These are phyloP conservation scores for Trypanosoma melophagium DNA, from an alignment of 208 protist species.

Conservation along the genomic window DNA sequence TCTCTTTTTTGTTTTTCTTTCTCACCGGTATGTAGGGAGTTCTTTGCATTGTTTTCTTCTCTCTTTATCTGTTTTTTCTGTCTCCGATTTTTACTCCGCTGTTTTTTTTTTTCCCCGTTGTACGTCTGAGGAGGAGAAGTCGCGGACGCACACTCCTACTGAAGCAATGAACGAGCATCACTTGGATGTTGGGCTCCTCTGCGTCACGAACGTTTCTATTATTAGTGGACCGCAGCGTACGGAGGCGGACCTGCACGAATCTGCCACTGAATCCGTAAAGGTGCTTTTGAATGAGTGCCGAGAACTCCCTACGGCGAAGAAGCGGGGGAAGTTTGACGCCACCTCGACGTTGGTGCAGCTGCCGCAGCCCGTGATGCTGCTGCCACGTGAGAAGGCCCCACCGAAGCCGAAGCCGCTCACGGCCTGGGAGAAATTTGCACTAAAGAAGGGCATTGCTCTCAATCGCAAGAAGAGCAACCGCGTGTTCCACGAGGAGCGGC, in stretches of 20 bases:
- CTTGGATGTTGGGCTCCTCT: slow-evolving; percentile 77
- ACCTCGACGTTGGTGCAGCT: slow-evolving; percentile 67
- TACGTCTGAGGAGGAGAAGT: neutral
- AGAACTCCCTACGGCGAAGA: slow-evolving; percentile 62
- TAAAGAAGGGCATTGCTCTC: slow-evolving; percentile 92
- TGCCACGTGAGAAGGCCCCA: slow-evolving; percentile 92
- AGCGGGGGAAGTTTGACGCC: slow-evolving; percentile 83
- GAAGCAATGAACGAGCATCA: slow-evolving; percentile 68
- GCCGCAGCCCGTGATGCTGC: slow-evolving; percentile 78
- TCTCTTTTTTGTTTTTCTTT: too few relatives aligned
- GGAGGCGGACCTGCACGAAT: slow-evolving; percentile 76
- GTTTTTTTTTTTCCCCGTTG: slow-evolving; percentile 2
- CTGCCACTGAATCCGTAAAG: slow-evolving; percentile 63
- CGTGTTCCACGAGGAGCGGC: slow-evolving; percentile 88
- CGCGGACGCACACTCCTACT: neutral
- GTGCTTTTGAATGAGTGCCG: slow-evolving; percentile 69
- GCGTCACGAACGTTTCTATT: slow-evolving; percentile 71
- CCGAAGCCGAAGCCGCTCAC: slow-evolving; percentile 87
- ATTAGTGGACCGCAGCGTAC: slow-evolving; percentile 81
- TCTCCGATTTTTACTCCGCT: neutral
- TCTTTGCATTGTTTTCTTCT: slow-evolving; percentile 1
- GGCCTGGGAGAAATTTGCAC: slow-evolving; percentile 91
- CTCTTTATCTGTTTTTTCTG: slow-evolving; percentile 6
- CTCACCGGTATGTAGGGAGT: too few relatives aligned
- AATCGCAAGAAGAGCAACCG: slow-evolving; percentile 88